A percentile compares a stretch with the other conserved stretches of the same genome.
Conservation (phyloP, 495 filamentous ascomycete species). For the Xylaria acuta region DNA sequence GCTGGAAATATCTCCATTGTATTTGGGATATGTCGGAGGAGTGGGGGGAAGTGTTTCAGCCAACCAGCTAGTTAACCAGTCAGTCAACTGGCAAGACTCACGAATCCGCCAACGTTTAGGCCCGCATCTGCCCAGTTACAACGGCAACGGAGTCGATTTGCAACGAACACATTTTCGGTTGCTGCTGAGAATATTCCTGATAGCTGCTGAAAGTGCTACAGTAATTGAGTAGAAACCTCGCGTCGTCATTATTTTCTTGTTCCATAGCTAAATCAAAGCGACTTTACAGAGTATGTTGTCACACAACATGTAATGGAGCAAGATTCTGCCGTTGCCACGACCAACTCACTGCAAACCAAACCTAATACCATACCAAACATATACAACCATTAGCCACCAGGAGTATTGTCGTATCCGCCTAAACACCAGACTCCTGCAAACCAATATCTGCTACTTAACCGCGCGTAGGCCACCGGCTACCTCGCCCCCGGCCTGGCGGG, state of each 20-base stretch:
- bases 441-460: background rate
- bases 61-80: no score
- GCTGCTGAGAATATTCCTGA: no score
- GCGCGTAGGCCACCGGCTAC: constrained; percentile 21
- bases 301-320: background rate
- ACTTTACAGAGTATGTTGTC: background rate
- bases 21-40: no score
- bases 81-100: no score
- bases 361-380: background rate
- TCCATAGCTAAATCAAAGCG: background rate
- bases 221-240: background rate
- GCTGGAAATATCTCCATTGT: no score
- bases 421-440: background rate
- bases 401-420: background rate
- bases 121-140: no score
- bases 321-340: background rate
- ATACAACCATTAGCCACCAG: background rate
- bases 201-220: no score
- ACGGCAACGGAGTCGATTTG: no score
- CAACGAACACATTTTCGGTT: no score
- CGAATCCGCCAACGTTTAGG: no score
- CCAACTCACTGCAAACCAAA: background rate
- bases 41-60: no score
- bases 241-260: background rate
- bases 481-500: constrained; percentile 24